phyloP scores from a whole-genome alignment of 306 rosid genomes.

The Fragaria iinumae region DNA sequence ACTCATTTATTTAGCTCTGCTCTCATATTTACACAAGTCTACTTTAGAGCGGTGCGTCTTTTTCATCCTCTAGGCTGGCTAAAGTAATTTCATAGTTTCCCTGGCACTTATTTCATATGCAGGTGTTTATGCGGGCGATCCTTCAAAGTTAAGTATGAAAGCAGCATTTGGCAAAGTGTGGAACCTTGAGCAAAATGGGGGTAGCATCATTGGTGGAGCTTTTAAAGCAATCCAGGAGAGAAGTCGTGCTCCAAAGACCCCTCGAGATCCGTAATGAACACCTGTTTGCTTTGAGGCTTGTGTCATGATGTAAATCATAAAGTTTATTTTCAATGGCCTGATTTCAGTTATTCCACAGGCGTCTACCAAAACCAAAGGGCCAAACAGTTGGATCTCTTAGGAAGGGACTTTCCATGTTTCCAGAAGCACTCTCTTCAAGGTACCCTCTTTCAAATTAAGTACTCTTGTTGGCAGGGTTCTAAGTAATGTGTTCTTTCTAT shows the following conservation, averaged over 20 bases:
- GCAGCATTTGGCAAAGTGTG: conserved; percentile 98
- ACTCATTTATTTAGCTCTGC: background rate
- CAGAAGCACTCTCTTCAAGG: conserved; percentile 83
- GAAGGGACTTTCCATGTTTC: conserved; percentile 89
- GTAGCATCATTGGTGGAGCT: conserved; percentile 94
- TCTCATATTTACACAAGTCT: background rate
- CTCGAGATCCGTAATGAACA: conserved; percentile 78
- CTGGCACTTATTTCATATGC: conserved; percentile 26
- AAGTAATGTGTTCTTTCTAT: background rate
- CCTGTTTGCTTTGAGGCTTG: conserved; percentile 26
- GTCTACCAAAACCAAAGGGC: conserved; percentile 91
- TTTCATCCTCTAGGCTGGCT: background rate
- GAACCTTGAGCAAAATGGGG: conserved; percentile 90
- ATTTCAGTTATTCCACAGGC: conserved; percentile 51
- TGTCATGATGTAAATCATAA: conserved; percentile 11
- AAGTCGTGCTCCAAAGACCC: conserved; percentile 54
- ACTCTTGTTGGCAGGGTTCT: conserved; percentile 10
- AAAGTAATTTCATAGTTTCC: conserved; percentile 12
- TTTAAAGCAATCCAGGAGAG: conserved; percentile 87
- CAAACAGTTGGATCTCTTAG: conserved; percentile 96
- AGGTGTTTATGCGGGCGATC: conserved; percentile 99
- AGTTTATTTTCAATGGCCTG: conserved; percentile 33
- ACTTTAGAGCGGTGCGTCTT: background rate
- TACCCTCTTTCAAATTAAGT: conserved; percentile 24
- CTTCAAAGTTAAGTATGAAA: conserved; percentile 96